Conservation (phyloP, 192 early-diverging fungal genomes). For the Backusella morwellensis region DNA sequence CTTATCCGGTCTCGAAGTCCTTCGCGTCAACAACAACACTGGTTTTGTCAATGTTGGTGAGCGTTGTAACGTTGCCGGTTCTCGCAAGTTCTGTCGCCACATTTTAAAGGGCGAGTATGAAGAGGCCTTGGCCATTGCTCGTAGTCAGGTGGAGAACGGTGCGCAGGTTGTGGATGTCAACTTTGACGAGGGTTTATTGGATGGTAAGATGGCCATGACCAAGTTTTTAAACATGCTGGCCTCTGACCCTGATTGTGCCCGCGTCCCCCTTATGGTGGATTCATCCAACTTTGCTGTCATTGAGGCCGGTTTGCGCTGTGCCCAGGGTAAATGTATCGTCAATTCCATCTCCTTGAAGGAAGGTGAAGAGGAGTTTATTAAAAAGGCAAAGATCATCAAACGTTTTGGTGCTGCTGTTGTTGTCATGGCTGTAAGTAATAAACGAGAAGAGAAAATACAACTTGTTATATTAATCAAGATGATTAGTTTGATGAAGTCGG, state of each 20-base stretch:
- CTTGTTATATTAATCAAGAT: too few species aligned
- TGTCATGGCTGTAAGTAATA: constrained; percentile 80
- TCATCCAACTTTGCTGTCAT: constrained; percentile 98
- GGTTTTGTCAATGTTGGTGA: constrained; percentile 96
- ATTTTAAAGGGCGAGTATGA: constrained; percentile 91
- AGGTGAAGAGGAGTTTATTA: constrained; percentile 89
- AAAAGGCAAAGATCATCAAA: constrained; percentile 84
- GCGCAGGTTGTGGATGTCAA: constrained; percentile 95
- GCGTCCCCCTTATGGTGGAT: constrained; percentile 90
- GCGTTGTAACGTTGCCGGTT: constrained; percentile 96
- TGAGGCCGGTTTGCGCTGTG: constrained; percentile 92
- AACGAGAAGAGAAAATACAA: too few species aligned
- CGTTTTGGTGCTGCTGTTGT: constrained; percentile 95
- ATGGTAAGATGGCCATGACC: constrained; percentile 91
- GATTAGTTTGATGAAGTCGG: constrained; percentile 86
- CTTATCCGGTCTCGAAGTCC: constrained; percentile 84
- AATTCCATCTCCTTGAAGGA: constrained; percentile 97
- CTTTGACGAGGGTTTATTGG: constrained; percentile 96
- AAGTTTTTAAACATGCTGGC: constrained; percentile 92
- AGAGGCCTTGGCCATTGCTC: constrained; percentile 91
- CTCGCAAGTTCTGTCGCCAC: constrained; percentile 92
- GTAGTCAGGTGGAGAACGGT: constrained; percentile 92
- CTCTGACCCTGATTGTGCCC: constrained; percentile 91
- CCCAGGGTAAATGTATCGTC: constrained; percentile 97
- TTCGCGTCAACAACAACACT: constrained; percentile 76